Base-by-base conservation (phyloP, 2,329 filamentous ascomycete genomes). In the Colletotrichum sp. region DNA sequence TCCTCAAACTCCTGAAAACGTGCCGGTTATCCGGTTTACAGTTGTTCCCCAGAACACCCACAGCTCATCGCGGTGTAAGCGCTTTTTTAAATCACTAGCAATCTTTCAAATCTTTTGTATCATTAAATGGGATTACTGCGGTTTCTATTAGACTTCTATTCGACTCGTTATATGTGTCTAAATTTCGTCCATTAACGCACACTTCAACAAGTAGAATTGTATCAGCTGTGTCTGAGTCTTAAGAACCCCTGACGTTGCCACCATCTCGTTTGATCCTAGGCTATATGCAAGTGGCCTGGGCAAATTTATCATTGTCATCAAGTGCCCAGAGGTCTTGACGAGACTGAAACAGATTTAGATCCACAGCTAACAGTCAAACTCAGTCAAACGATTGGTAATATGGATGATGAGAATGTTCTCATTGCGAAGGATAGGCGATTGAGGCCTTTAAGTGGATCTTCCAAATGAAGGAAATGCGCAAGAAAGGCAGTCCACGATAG, bases 151-250 rank as follows among this genome's bases (percentile, higher is more conserved):
- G n/a, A 13, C n/a, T 49, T 49, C n/a, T 2, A 49, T 13, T n/a
- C 5, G 1, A 49, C 5, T n/a, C 2, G n/a, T 7, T 2, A 49
- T 3, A 13, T 8, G 3, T 49, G 44, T 13, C 44, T 49, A 49
- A 2, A 13, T 13, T 2, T 49, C n/a, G 44, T 49, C 18, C 2
- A 49, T 0, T n/a, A 21, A n/a, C 9, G 6, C 0, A 49, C 39
- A 49, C 9, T n/a, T 49, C 39, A 12, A 49, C 9, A n/a, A 10
- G 0, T 49, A 21, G 18, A 49, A n/a, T 49, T 12, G 10, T 49
- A 4, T 6, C 39, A 49, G 18, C 39, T 3, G 3, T 49, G 9
- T 0, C 18, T 49, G 6, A 49, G 18, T n/a, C 5, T 12, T 2
- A 21, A n/a, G 18, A n/a, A 3, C 39, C 39, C 5, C 5, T n/a